These are phyloP conservation scores for Penicillium coprophilum DNA, from an alignment of 495 filamentous ascomycete species.

Conservation along the genomic window DNA sequence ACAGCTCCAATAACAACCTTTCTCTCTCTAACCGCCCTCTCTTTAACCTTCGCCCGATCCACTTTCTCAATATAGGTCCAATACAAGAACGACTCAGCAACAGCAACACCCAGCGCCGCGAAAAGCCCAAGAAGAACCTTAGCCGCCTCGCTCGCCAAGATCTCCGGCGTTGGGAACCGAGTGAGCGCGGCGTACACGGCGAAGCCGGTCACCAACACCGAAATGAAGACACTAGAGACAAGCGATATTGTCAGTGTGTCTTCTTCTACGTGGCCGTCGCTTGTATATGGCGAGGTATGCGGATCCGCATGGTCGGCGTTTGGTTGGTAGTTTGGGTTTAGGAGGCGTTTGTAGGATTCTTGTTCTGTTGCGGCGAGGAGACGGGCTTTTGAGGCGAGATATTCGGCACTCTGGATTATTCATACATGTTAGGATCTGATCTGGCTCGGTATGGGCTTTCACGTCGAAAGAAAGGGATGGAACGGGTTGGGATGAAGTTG, in stretches of 20 bases:
- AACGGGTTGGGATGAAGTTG: background rate
- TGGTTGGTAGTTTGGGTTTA: conserved; percentile 43
- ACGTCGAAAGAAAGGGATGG: conserved; percentile 2
- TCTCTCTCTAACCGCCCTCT: conserved; percentile 63
- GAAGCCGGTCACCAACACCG: conserved; percentile 47
- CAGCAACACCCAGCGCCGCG: conserved; percentile 60
- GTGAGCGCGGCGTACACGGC: conserved; percentile 50
- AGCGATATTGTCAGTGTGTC: conserved; percentile 44
- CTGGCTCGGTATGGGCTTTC: background rate
- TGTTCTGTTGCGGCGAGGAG: conserved; percentile 79
- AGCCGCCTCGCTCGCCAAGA: conserved; percentile 37
- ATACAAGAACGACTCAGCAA: conserved; percentile 88
- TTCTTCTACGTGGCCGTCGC: conserved; percentile 6
- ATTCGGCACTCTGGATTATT: conserved; percentile 69
- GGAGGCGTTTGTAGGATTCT: conserved; percentile 74
- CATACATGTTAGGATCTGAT: conserved; percentile 1
- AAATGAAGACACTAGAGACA: conserved; percentile 50
- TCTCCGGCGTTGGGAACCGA: conserved; percentile 52
- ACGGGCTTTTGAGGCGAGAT: conserved; percentile 83
- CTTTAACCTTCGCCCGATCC: conserved; percentile 65
- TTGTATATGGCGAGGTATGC: conserved; percentile 4
- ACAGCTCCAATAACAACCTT: conserved; percentile 67
- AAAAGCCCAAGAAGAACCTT: conserved; percentile 42
- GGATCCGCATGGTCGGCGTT: conserved; percentile 46
- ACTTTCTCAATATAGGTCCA: conserved; percentile 79